Evolutionary conservation across 1,284 basidiomycete species (phyloP).

Genomic region (Amylostereum chailletii): DNA sequence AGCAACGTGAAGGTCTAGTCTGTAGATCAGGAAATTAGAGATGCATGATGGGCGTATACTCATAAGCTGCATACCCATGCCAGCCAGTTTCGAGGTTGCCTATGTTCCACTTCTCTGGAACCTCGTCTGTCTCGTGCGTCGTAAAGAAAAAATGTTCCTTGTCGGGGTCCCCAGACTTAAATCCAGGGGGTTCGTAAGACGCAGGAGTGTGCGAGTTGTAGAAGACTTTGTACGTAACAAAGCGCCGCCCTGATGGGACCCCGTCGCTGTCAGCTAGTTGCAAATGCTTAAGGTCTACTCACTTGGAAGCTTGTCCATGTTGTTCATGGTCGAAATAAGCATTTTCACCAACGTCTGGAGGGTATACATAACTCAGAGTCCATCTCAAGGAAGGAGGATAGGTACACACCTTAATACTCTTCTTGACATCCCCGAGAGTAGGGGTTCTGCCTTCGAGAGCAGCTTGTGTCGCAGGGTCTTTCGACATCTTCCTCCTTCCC

Average conservation of each 20-base stretch:
- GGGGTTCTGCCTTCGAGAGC: conserved; percentile 48
- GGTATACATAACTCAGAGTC: background rate
- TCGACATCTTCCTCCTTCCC: conserved; percentile 18
- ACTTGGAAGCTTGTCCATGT: conserved; percentile 75
- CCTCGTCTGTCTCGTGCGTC: conserved; percentile 59
- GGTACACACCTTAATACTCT: conserved; percentile 52
- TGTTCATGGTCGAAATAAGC: conserved; percentile 63
- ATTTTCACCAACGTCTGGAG: conserved; percentile 59
- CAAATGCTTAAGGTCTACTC: conserved; percentile 13
- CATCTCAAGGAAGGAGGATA: background rate
- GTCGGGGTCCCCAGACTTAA: conserved; percentile 55
- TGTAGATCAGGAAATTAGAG: conserved; percentile 16
- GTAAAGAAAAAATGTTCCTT: conserved; percentile 71
- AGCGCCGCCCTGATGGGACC: conserved; percentile 53
- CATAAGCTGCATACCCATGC: conserved; percentile 43
- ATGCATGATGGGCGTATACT: conserved; percentile 5
- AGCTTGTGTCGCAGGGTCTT: conserved; percentile 49
- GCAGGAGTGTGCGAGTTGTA: conserved; percentile 68
- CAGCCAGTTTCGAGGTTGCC: conserved; percentile 62
- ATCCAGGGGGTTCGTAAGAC: conserved; percentile 72
- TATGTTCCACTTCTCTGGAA: conserved; percentile 61
- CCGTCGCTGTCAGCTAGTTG: background rate
- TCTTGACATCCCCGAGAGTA: conserved; percentile 65
- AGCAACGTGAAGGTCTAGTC: conserved; percentile 59
- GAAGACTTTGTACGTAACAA: conserved; percentile 76